A percentile compares a stretch with the other conserved stretches of the same genome.
These are phyloP conservation scores for Mariannaea sp. DNA, from an alignment of 2,329 filamentous ascomycete species.

Conservation along the genomic window DNA sequence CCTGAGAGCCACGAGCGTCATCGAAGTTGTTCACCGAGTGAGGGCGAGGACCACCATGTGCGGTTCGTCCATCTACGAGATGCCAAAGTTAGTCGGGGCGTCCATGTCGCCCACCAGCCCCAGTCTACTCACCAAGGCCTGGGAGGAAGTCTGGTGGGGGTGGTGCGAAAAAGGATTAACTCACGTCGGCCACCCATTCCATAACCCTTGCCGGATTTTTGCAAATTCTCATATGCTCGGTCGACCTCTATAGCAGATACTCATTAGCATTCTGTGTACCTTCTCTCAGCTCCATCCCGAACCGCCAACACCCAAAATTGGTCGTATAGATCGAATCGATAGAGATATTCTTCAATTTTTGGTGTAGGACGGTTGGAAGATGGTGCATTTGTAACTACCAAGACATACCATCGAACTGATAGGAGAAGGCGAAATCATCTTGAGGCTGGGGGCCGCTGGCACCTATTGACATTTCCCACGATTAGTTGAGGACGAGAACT, in stretches of 20 bases:
- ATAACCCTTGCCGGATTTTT: slow-evolving; percentile 96
- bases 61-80: slow-evolving; percentile 70
- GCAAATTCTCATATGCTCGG: slow-evolving; percentile 89
- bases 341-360: neutral
- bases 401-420: slow-evolving; percentile 86
- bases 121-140: slow-evolving; percentile 27
- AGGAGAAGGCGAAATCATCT: slow-evolving; percentile 81
- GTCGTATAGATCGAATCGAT: slow-evolving; percentile 1
- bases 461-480: slow-evolving; percentile 55
- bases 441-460: slow-evolving; percentile 74
- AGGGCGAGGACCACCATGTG: slow-evolving; percentile 69
- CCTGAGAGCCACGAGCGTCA: slow-evolving; percentile 70
- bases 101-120: slow-evolving; percentile 24
- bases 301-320: neutral
- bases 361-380: neutral
- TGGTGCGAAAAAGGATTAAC: slow-evolving; percentile 52
- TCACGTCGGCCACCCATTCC: slow-evolving; percentile 76
- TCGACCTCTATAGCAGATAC: slow-evolving; percentile 75
- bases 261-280: slow-evolving; percentile 34
- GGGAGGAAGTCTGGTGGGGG: slow-evolving; percentile 21
- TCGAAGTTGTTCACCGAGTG: slow-evolving; percentile 86
- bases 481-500: slow-evolving; percentile 10
- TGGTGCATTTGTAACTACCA: neutral
- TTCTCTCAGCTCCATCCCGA: neutral
- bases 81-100: slow-evolving; percentile 30